Evolutionary conservation across 768 basidiomycete genomes (phyloP).

Genomic region (Lactarius hengduanensis): DNA sequence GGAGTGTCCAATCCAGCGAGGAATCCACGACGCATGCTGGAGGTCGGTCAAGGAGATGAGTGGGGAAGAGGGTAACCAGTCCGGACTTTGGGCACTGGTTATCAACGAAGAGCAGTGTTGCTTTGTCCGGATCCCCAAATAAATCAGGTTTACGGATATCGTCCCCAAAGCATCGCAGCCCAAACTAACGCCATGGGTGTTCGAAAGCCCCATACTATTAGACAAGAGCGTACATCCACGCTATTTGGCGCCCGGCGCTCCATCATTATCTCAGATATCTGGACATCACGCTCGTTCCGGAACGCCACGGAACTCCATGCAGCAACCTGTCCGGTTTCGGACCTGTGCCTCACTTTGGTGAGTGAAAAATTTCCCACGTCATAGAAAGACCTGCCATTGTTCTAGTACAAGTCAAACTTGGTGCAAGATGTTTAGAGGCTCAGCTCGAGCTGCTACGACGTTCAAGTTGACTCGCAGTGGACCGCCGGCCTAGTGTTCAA

Average conservation of each 20-base stretch:
- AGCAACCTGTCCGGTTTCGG: neutral
- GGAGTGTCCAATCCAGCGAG: neutral
- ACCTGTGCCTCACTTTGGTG: neutral
- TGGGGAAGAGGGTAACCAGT: neutral
- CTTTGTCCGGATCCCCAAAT: slow-evolving; percentile 8
- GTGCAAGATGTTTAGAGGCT: neutral
- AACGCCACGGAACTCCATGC: neutral
- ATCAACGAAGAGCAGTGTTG: neutral
- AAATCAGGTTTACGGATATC: neutral
- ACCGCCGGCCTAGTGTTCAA: neutral
- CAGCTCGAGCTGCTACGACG: neutral
- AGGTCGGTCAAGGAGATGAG: neutral
- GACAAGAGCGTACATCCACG: neutral
- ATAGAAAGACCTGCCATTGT: neutral
- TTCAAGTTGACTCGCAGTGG: neutral
- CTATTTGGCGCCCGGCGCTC: neutral
- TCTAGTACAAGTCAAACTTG: neutral
- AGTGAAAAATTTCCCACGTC: neutral
- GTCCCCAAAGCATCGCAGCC: neutral
- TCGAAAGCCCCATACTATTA: neutral
- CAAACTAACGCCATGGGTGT: slow-evolving; percentile 2
- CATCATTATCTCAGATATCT: neutral
- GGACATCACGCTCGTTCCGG: neutral
- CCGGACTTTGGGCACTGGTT: slow-evolving; percentile 19
- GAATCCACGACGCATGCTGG: slow-evolving; percentile 19